Conservation (phyloP, 495 filamentous ascomycete species). For the Evansstolkia leycettana region DNA sequence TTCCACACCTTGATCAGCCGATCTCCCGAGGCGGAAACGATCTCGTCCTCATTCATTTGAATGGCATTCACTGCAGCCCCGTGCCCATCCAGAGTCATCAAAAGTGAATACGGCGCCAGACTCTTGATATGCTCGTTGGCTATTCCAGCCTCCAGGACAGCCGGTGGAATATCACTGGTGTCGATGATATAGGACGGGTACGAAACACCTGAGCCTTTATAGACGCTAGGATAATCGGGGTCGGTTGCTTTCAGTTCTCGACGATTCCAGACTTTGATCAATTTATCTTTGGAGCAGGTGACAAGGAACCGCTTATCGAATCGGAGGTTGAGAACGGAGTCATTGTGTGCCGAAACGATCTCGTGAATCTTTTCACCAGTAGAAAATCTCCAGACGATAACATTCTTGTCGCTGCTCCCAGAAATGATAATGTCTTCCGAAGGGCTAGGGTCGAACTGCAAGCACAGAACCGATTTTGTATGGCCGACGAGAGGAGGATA, state of each 20-base stretch:
- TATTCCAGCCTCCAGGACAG: slow-evolving; percentile 26
- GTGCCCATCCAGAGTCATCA: slow-evolving; percentile 72
- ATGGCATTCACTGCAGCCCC: slow-evolving; percentile 92
- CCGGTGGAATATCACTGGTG: slow-evolving; percentile 34
- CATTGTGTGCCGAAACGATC: slow-evolving; percentile 62
- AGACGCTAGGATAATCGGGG: slow-evolving; percentile 47
- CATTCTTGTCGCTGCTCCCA: slow-evolving; percentile 78
- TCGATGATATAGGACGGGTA: slow-evolving; percentile 45
- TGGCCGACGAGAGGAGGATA: slow-evolving; percentile 64
- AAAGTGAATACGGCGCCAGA: slow-evolving; percentile 52
- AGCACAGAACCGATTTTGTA: slow-evolving; percentile 75
- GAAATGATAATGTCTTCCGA: slow-evolving; percentile 86
- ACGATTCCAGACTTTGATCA: slow-evolving; percentile 92
- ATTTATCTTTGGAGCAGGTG: slow-evolving; percentile 94
- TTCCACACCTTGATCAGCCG: slow-evolving; percentile 89
- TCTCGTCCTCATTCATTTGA: slow-evolving; percentile 71
- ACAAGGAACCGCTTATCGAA: slow-evolving; percentile 87
- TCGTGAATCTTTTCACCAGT: slow-evolving; percentile 69
- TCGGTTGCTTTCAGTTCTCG: slow-evolving; percentile 53
- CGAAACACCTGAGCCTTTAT: slow-evolving; percentile 21
- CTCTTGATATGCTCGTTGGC: slow-evolving; percentile 24
- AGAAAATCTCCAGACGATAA: slow-evolving; percentile 90
- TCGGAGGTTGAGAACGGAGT: slow-evolving; percentile 89
- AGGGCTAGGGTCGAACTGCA: slow-evolving; percentile 91
- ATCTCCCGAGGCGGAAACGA: slow-evolving; percentile 92